Percentiles rank a stretch among this genome's conserved stretches.
Evolutionary conservation across 306 rosid species (phyloP).

Genomic region (Lupinus albus): DNA sequence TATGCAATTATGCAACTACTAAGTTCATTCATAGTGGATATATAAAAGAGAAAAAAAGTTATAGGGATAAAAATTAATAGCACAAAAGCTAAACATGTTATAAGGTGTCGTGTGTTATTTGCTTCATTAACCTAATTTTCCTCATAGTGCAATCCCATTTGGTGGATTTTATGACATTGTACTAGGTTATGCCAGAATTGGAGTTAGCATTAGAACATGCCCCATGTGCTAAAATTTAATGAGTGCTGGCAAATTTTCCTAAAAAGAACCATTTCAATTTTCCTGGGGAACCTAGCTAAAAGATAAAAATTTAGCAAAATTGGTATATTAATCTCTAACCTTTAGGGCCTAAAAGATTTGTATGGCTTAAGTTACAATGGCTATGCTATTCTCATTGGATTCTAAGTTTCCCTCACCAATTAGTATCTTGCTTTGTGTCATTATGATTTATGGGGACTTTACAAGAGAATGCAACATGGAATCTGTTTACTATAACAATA

Average conservation of each 20-base stretch:
- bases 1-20: background rate
- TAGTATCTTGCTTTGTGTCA: conserved; percentile 48
- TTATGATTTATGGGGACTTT: conserved; percentile 43
- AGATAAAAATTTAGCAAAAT: conserved; percentile 34
- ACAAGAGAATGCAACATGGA: conserved; percentile 35
- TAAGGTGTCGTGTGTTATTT: conserved; percentile 3
- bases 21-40: background rate
- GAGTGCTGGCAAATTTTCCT: conserved; percentile 36
- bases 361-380: conserved; percentile 36
- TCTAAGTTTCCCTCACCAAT: conserved; percentile 47
- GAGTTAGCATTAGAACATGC: conserved; percentile 39
- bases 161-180: conserved; percentile 34
- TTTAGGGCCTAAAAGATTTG: conserved; percentile 23
- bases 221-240: conserved; percentile 46
- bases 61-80: background rate
- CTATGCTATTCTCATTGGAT: conserved; percentile 56
- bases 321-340: conserved; percentile 35
- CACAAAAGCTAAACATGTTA: conserved; percentile 31
- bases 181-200: conserved; percentile 10
- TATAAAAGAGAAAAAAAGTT: background rate
- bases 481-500: too few species aligned
- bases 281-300: conserved; percentile 25
- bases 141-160: conserved; percentile 18
- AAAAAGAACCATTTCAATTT: conserved; percentile 23
- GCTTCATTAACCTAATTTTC: conserved; percentile 33